Conservation (phyloP, 257 asterid genomes). For the Petunia axillaris region DNA sequence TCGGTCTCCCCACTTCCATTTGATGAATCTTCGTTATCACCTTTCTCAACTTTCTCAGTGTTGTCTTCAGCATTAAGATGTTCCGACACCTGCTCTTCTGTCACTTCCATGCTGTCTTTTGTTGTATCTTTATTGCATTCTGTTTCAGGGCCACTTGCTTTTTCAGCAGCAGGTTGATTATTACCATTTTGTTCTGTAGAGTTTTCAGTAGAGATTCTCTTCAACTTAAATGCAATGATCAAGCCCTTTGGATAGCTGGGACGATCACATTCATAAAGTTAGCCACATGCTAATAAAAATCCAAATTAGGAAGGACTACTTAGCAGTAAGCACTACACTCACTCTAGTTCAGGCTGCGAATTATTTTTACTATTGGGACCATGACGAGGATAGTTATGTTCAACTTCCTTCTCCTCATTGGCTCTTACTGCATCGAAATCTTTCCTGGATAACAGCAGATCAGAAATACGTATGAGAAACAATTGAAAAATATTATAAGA, state of each 20-base stretch:
- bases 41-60: constrained; percentile 27
- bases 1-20: constrained; percentile 39
- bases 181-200: constrained; percentile 50
- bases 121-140: constrained; percentile 44
- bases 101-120: constrained; percentile 38
- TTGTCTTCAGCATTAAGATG: constrained; percentile 22
- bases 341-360: constrained; percentile 59
- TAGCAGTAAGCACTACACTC: constrained; percentile 34
- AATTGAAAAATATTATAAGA: not conserved
- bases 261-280: constrained; percentile 29
- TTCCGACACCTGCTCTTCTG: constrained; percentile 36
- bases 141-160: constrained; percentile 40
- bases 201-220: constrained; percentile 51
- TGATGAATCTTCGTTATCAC: constrained; percentile 26
- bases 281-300: constrained; percentile 18
- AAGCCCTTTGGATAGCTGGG: constrained; percentile 88
- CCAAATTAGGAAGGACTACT: constrained; percentile 11
- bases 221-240: constrained; percentile 78
- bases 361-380: constrained; percentile 60
- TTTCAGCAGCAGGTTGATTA: constrained; percentile 35
- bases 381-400: constrained; percentile 42
- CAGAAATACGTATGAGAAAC: constrained; percentile 24
- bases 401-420: constrained; percentile 64
- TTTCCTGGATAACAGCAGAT: constrained; percentile 52
- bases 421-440: constrained; percentile 78